These are phyloP conservation scores for Nakazawaea ambrosiae DNA, from an alignment of 805 yeast species.

Conservation along the genomic window DNA sequence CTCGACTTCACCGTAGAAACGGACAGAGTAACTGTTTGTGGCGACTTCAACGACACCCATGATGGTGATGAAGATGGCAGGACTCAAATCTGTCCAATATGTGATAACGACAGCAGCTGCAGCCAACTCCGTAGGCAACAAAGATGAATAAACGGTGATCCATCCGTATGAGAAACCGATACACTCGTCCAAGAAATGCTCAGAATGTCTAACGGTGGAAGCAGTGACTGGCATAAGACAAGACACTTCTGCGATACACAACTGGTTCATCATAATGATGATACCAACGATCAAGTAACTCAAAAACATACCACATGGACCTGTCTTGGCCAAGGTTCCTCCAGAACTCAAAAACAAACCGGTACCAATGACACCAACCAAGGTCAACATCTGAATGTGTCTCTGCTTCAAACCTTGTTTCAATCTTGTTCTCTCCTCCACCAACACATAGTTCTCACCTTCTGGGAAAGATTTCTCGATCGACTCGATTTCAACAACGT, in stretches of 20 bases:
- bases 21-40: constrained; percentile 31
- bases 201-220: constrained; percentile 30
- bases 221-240: constrained; percentile 30
- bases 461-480: constrained; percentile 1
- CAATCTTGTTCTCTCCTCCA: constrained; percentile 11
- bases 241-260: constrained; percentile 29
- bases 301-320: constrained; percentile 28
- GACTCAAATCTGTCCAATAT: constrained; percentile 37
- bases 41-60: constrained; percentile 29
- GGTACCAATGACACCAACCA: constrained; percentile 34
- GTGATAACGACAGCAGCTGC: constrained; percentile 38
- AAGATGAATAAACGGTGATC: constrained; percentile 34
- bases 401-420: constrained; percentile 25
- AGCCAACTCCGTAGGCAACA: constrained; percentile 46
- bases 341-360: constrained; percentile 31
- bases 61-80: constrained; percentile 39
- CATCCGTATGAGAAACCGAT: constrained; percentile 28
- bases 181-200: constrained; percentile 30
- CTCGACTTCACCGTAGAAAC: constrained; percentile 41
- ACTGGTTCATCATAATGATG: constrained; percentile 26
- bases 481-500: constrained; percentile 7
- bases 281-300: constrained; percentile 26
- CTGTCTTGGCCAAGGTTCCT: constrained; percentile 25
- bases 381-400: constrained; percentile 32
- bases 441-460: constrained; percentile 10